Base-by-base conservation (phyloP, 768 basidiomycete genomes). In the Candolleomyces aberdarensis region DNA sequence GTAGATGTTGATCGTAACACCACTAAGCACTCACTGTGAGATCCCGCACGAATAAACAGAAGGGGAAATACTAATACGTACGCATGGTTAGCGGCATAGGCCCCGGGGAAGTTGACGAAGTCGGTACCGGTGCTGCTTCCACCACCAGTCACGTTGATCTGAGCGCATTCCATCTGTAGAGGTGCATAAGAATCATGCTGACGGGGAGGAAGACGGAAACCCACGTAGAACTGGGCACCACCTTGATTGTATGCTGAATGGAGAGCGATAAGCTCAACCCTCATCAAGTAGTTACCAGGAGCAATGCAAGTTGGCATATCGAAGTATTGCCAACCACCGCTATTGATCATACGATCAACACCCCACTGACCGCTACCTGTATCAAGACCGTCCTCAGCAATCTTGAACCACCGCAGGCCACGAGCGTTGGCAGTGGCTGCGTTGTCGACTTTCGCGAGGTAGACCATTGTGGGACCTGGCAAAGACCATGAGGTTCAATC, bases 1-100 rank as follows among this genome's bases (percentile, higher is more conserved):
- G 39, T 65, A 65, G 60, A 65, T 65, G 50, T 61, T 62, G 41
- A 65, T 61, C 3, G 58, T 61, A 44, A 65, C 61, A 14, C 65
- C 65, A 10, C 60, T 61, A 29, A 1, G 3, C 17, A 41, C 20
- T 19, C 19, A 8, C 5, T 29, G 13, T 17, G 22, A 41, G 10
- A 47, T 17, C 43, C 20, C 20, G 5, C n/a, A 19, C 7, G 15
- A 26, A 19, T 19, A 19, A 26, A 48, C 14, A 36, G 9, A 15
- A 13, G 53, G 26, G 43, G 29, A 36, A 20, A 41, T 40, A 22
- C 53, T n/a, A 41, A 10, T 22, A 44, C 61, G 29, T 62, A 62
- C 61, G 61, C 36, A 31, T 62, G 49, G 56, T 54, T 58, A 7
- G 36, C 29, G 5, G 29, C 32, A 50, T 62, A 62, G 7, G 61